These are phyloP conservation scores for Fermentozyma sake DNA, from an alignment of 1,139 yeast genomes.

Conservation along the genomic window DNA sequence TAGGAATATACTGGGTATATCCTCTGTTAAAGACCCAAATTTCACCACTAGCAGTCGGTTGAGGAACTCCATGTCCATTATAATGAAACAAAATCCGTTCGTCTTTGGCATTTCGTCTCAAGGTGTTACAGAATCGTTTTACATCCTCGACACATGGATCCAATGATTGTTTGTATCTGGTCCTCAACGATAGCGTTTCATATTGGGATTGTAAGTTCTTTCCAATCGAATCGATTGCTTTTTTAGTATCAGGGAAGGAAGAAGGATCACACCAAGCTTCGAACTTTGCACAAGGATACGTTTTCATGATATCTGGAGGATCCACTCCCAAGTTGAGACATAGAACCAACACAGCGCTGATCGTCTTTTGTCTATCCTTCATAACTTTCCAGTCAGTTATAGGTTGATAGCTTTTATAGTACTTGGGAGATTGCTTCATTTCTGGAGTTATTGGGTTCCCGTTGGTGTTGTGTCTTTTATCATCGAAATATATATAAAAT, in stretches of 20 bases:
- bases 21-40: conserved; percentile 98
- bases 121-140: conserved; percentile 82
- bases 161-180: conserved; percentile 83
- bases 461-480: conserved; percentile 85
- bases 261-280: conserved; percentile 96
- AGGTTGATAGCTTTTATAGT: conserved; percentile 56
- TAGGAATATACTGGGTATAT: conserved; percentile 95
- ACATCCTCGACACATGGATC: conserved; percentile 97
- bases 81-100: conserved; percentile 88
- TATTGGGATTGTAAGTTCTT: conserved; percentile 83
- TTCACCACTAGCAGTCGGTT: conserved; percentile 96
- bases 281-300: conserved; percentile 87
- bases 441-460: conserved; percentile 75
- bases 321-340: conserved; percentile 94
- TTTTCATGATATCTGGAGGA: conserved; percentile 93
- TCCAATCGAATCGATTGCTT: conserved; percentile 90
- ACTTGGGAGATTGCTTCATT: conserved; percentile 40
- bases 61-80: conserved; percentile 98
- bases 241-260: conserved; percentile 78
- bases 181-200: conserved; percentile 81
- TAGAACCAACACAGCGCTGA: conserved; percentile 87
- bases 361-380: conserved; percentile 88
- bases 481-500: conserved; percentile 78
- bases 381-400: conserved; percentile 88
- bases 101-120: conserved; percentile 88